Evolutionary conservation across 2,329 filamentous ascomycete genomes (phyloP).

Genomic region (Dactylonectria estremocensis): DNA sequence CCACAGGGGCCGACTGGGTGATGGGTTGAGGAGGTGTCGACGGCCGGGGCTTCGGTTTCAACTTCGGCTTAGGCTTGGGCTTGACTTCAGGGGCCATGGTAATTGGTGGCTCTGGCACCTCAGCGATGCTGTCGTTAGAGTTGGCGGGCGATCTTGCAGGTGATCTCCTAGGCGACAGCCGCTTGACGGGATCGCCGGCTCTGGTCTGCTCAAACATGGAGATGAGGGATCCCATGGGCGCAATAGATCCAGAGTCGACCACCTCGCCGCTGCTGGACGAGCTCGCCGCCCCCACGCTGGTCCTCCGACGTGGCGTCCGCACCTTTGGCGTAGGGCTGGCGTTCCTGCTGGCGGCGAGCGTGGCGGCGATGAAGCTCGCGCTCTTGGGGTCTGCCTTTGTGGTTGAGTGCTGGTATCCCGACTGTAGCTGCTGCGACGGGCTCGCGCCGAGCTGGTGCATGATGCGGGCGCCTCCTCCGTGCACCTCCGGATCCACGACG

Average conservation of each 20-base stretch:
- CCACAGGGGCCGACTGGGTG: slow-evolving; percentile 43
- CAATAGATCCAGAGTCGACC: slow-evolving; percentile 69
- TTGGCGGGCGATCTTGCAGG: slow-evolving; percentile 30
- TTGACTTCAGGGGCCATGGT: slow-evolving; percentile 36
- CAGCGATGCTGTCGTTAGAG: slow-evolving; percentile 33
- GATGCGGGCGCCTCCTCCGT: slow-evolving; percentile 41
- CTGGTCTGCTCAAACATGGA: slow-evolving; percentile 75
- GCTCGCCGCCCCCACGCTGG: slow-evolving; percentile 51
- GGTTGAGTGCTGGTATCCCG: slow-evolving; percentile 23
- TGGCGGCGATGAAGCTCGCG: slow-evolving; percentile 70
- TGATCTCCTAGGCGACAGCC: slow-evolving; percentile 42
- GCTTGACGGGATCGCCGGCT: slow-evolving; percentile 55
- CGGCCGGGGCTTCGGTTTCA: slow-evolving; percentile 44
- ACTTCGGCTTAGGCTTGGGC: slow-evolving; percentile 48
- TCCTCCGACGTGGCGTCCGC: slow-evolving; percentile 47
- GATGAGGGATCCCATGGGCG: slow-evolving; percentile 76
- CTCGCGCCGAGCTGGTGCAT: slow-evolving; percentile 46
- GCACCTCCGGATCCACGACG: slow-evolving; percentile 43
- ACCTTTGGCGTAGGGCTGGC: slow-evolving; percentile 56
- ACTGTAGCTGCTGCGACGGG: slow-evolving; percentile 40
- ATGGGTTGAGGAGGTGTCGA: slow-evolving; percentile 39
- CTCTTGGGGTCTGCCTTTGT: slow-evolving; percentile 61
- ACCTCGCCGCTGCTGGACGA: slow-evolving; percentile 46
- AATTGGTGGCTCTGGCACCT: slow-evolving; percentile 22
- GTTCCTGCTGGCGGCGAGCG: slow-evolving; percentile 70